Conservation (phyloP, 495 filamentous ascomycete species). For the Astrothelium subdiscretum region DNA sequence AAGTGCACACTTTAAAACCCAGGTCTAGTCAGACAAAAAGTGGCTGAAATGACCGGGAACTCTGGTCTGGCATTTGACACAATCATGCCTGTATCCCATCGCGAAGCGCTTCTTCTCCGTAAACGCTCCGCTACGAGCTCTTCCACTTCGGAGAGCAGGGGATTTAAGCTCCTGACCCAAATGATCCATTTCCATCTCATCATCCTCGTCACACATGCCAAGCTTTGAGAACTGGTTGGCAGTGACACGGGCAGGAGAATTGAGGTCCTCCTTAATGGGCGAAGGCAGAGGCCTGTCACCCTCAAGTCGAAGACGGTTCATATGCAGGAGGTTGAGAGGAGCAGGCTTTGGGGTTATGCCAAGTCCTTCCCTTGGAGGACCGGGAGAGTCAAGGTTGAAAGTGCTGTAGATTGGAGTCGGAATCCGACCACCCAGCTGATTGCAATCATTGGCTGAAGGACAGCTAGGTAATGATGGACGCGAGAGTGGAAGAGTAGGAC, state of each 20-base stretch:
- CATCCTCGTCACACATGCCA: conserved; percentile 12
- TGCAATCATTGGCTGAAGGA: conserved; percentile 16
- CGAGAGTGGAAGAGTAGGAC: conserved; percentile 1
- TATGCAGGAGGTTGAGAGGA: not conserved
- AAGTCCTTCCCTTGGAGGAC: conserved; percentile 14
- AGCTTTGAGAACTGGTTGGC: conserved; percentile 20
- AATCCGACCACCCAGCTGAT: conserved; percentile 26
- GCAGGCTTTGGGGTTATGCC: not conserved
- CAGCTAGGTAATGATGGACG: conserved; percentile 11
- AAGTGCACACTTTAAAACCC: too few species aligned
- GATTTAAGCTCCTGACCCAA: conserved; percentile 10
- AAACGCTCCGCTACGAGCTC: conserved; percentile 36
- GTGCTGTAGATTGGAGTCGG: conserved; percentile 32
- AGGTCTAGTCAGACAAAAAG: conserved; percentile 34
- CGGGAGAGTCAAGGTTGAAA: conserved; percentile 22
- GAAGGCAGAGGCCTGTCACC: conserved; percentile 53
- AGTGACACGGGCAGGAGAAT: conserved; percentile 17
- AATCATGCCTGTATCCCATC: conserved; percentile 78
- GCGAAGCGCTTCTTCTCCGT: conserved; percentile 57
- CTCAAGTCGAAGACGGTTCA: conserved; percentile 6
- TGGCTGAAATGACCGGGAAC: conserved; percentile 85
- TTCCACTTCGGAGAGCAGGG: conserved; percentile 26
- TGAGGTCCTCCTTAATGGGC: conserved; percentile 53
- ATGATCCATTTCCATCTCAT: conserved; percentile 12
- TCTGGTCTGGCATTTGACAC: conserved; percentile 68